These are phyloP conservation scores for Plantago lanceolata DNA, from an alignment of 305 asterid species.

Conservation along the genomic window DNA sequence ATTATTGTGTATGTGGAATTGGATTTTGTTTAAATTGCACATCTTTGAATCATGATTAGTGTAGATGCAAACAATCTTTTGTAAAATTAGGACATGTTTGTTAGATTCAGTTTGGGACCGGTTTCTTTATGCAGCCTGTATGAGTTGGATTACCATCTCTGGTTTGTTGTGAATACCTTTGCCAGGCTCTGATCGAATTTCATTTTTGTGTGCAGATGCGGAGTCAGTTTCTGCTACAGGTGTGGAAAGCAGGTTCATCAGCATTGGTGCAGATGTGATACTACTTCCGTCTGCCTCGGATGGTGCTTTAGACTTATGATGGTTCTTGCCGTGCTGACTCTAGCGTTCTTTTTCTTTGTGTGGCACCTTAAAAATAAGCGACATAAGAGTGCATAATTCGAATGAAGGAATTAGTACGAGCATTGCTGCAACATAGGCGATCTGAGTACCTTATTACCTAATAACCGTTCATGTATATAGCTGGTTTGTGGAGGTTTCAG, in stretches of 20 bases:
- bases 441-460: not conserved
- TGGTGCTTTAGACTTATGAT: conserved; percentile 35
- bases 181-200: not conserved
- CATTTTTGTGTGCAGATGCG: conserved; percentile 34
- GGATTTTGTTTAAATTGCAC: too few relatives aligned
- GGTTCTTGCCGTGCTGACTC: conserved; percentile 27
- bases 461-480: not conserved
- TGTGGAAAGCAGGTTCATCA: conserved; percentile 50
- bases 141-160: not conserved
- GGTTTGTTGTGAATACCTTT: not conserved
- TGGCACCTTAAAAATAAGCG: not conserved
- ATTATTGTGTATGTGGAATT: too few relatives aligned
- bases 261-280: conserved; percentile 51
- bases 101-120: too few relatives aligned
- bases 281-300: conserved; percentile 33
- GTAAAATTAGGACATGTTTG: too few relatives aligned
- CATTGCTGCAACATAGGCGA: not conserved
- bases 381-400: not conserved
- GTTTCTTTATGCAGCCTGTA: too few relatives aligned
- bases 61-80: too few relatives aligned
- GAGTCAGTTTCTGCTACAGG: conserved; percentile 55
- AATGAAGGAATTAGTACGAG: not conserved
- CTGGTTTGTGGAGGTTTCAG: not conserved
- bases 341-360: conserved; percentile 31
- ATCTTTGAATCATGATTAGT: too few relatives aligned